These are phyloP conservation scores for Xylogone sp. DNA, from an alignment of 2,329 filamentous ascomycete species.

Conservation along the genomic window DNA sequence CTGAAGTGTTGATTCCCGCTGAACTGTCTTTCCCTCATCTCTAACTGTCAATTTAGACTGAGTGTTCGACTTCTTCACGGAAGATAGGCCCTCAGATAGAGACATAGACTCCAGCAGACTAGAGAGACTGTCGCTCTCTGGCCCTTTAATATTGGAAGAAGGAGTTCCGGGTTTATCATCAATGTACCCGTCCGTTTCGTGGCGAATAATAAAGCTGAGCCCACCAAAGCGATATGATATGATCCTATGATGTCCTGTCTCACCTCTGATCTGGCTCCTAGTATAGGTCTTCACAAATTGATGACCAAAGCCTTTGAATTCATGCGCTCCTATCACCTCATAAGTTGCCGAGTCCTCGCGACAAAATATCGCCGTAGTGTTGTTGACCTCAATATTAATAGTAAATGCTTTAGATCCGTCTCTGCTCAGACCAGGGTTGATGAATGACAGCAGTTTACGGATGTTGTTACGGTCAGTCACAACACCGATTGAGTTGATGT, in stretches of 20 bases:
- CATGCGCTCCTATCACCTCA: constrained; percentile 26
- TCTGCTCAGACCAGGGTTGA: constrained; percentile 25
- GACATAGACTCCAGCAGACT: constrained; percentile 22
- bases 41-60: constrained; percentile 28
- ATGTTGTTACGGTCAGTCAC: constrained; percentile 45
- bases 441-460: constrained; percentile 43
- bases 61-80: neutral
- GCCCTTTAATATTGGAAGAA: constrained; percentile 2
- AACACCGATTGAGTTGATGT: constrained; percentile 28
- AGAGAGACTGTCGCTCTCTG: constrained; percentile 18
- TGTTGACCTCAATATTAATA: constrained; percentile 36
- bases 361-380: constrained; percentile 35
- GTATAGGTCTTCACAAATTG: constrained; percentile 43
- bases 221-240: constrained; percentile 39
- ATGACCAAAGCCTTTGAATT: constrained; percentile 40
- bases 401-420: constrained; percentile 31
- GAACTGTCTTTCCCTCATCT: constrained; percentile 27
- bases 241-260: constrained; percentile 43
- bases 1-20: constrained; percentile 36
- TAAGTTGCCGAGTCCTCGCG: constrained; percentile 28
- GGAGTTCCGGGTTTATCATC: constrained; percentile 2
- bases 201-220: constrained; percentile 36
- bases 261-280: constrained; percentile 25
- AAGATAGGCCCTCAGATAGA: constrained; percentile 16
- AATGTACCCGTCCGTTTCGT: constrained; percentile 41